Conservation (phyloP, 441 rosid species). For the Breynia disticha region DNA sequence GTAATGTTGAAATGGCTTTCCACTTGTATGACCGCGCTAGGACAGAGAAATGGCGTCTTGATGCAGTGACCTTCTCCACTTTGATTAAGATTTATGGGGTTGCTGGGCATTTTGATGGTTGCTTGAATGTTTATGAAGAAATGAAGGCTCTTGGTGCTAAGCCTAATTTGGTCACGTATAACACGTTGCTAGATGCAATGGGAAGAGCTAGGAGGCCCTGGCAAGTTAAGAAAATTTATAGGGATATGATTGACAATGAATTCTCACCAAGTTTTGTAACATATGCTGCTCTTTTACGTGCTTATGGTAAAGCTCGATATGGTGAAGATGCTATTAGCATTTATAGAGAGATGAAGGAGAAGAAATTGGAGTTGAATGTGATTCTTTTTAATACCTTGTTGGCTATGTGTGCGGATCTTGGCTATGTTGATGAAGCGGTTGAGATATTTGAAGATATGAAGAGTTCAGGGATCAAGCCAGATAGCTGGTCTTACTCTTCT, state of each 20-base stretch:
- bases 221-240: constrained; percentile 63
- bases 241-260: constrained; percentile 52
- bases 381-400: constrained; percentile 68
- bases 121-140: constrained; percentile 83
- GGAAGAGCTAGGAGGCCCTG: constrained; percentile 95
- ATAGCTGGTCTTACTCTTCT: constrained; percentile 89
- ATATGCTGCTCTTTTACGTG: constrained; percentile 61
- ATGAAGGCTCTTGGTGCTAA: constrained; percentile 76
- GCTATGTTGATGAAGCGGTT: constrained; percentile 52
- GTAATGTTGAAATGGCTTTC: constrained; percentile 65
- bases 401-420: constrained; percentile 87
- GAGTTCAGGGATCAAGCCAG: constrained; percentile 47
- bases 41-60: constrained; percentile 75
- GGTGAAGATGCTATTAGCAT: constrained; percentile 61
- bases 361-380: constrained; percentile 43
- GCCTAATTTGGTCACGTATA: constrained; percentile 56
- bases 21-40: constrained; percentile 83
- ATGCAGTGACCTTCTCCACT: constrained; percentile 49
- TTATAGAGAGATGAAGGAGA: constrained; percentile 79
- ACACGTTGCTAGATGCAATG: constrained; percentile 77
- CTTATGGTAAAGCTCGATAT: constrained; percentile 72
- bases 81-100: constrained; percentile 62
- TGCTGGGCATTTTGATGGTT: constrained; percentile 67
- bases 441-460: constrained; percentile 65
- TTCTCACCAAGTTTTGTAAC: constrained; percentile 49